A percentile compares a stretch with the other conserved stretches of the same genome.
Conservation (phyloP, 2,329 filamentous ascomycete genomes). For the Penicillium thymicola region DNA sequence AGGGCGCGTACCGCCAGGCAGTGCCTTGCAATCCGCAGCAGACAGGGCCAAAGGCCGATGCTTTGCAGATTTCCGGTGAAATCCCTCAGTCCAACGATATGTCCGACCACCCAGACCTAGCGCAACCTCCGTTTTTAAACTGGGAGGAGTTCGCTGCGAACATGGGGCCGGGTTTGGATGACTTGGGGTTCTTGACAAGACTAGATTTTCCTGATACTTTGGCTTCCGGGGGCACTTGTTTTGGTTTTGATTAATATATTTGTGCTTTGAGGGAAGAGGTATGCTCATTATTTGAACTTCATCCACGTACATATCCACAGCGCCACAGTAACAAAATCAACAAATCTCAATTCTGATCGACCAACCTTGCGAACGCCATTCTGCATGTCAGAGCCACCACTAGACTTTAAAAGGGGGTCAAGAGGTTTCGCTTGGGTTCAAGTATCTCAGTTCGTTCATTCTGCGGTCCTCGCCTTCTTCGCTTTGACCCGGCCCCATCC, state of each 20-base stretch:
- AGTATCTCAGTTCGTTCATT: background rate
- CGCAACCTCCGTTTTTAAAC: background rate
- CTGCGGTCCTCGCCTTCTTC: background rate
- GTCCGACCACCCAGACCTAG: background rate
- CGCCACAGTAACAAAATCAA: background rate
- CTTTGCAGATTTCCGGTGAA: background rate
- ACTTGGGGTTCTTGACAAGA: slow-evolving; percentile 1
- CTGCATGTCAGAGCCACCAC: background rate
- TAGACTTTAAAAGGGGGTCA: no score
- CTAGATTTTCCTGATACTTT: background rate
- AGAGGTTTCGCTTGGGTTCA: no score
- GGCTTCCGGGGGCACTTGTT: no score
- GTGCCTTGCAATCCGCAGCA: background rate
- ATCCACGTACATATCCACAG: background rate
- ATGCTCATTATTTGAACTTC: no score
- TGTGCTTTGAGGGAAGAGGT: no score
- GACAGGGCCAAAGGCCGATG: background rate
- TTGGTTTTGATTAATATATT: no score
- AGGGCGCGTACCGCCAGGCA: background rate
- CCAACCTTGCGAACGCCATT: background rate
- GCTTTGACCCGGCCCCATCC: background rate
- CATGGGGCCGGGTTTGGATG: background rate
- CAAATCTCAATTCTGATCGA: background rate
- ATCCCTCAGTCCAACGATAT: background rate
- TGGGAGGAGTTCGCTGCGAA: slow-evolving; percentile 2